Conservation (phyloP, 345 rosid genomes). For the Crucihimalaya himalaica region DNA sequence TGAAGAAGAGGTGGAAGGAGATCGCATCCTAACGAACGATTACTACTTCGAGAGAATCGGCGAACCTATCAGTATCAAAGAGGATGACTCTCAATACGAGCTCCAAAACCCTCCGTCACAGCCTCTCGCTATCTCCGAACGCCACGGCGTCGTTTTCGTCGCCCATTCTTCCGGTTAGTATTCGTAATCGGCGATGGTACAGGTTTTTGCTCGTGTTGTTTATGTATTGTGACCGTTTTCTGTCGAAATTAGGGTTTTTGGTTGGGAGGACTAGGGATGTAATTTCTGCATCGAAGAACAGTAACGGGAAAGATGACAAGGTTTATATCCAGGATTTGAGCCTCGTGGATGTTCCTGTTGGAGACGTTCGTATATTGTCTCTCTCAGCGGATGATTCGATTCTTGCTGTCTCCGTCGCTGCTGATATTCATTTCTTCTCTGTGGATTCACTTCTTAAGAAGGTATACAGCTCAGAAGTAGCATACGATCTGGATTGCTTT, state of each 20-base stretch:
- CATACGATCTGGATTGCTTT: conserved; percentile 17
- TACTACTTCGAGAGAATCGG: conserved; percentile 78
- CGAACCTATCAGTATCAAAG: conserved; percentile 52
- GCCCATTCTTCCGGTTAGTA: conserved; percentile 72
- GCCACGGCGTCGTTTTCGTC: conserved; percentile 54
- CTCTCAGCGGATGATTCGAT: conserved; percentile 67
- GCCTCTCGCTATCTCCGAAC: conserved; percentile 74
- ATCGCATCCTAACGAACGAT: conserved; percentile 50
- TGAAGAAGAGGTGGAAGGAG: conserved; percentile 66
- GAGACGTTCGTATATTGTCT: conserved; percentile 53
- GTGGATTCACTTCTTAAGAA: conserved; percentile 62
- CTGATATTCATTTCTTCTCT: conserved; percentile 58
- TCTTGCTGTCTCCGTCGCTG: conserved; percentile 62
- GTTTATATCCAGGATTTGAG: conserved; percentile 58
- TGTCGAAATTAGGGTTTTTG: conserved; percentile 63
- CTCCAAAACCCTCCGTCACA: conserved; percentile 60
- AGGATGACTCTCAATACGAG: conserved; percentile 46
- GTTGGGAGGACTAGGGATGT: conserved; percentile 76
- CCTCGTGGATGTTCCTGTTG: conserved; percentile 62
- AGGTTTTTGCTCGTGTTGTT: neutral
- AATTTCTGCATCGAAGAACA: conserved; percentile 60
- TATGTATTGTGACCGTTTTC: conserved; percentile 8
- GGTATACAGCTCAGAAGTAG: conserved; percentile 41
- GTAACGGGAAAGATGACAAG: conserved; percentile 42
- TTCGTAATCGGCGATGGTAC: conserved; percentile 12